A percentile compares a stretch with the other conserved stretches of the same genome.
Evolutionary conservation across 108 stramenopile species (phyloP).

Genomic region (Aurantiochytrium sp.): DNA sequence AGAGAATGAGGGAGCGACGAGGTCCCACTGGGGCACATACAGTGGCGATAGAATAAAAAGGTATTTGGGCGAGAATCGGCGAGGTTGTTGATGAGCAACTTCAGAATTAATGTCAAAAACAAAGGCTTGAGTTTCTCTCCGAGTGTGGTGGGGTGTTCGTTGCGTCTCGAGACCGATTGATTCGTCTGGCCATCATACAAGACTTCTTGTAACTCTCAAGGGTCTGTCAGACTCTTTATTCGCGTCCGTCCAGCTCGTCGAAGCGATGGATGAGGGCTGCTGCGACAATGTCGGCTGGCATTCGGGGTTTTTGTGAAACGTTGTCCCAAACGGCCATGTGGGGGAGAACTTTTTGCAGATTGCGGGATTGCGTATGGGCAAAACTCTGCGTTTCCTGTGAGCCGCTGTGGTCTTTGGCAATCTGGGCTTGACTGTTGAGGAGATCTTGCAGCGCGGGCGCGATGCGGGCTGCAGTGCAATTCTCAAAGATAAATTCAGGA

Average conservation of each 20-base stretch:
- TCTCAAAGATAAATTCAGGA: neutral
- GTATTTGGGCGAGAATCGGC: too few species aligned
- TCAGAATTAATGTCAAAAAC: too few species aligned
- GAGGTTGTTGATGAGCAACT: too few species aligned
- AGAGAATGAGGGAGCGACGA: too few species aligned
- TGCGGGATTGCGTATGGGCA: too few species aligned
- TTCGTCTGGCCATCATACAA: neutral
- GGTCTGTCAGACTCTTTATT: neutral
- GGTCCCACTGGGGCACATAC: too few species aligned
- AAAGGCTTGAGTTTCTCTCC: too few species aligned
- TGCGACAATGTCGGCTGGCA: neutral
- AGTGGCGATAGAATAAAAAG: too few species aligned
- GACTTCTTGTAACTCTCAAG: neutral
- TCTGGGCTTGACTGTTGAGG: neutral
- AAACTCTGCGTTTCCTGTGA: neutral
- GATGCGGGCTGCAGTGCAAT: neutral
- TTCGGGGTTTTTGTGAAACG: neutral
- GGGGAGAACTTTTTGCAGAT: neutral
- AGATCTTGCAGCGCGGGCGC: neutral
- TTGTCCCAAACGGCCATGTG: neutral
- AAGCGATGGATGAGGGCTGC: neutral
- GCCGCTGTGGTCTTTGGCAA: neutral
- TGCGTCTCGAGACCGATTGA: neutral
- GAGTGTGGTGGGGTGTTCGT: too few species aligned
- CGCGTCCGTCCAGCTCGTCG: neutral